Conservation (phyloP, 345 rosid genomes). For the Murraya koenigii region DNA sequence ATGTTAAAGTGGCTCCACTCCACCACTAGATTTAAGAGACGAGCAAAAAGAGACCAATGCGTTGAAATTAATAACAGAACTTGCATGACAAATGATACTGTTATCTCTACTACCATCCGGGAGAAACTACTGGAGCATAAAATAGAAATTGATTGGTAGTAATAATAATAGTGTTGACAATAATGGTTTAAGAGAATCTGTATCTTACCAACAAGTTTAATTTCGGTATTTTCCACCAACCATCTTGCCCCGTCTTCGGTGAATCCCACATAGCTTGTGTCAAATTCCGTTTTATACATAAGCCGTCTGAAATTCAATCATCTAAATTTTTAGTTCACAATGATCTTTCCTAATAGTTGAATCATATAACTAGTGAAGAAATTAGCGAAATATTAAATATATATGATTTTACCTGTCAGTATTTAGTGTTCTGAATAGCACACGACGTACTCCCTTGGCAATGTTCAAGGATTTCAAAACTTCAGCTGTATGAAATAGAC, state of each 20-base stretch:
- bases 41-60: too few relatives aligned
- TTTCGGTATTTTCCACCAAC: conserved; percentile 90
- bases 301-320: conserved; percentile 52
- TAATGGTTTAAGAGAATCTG: background rate
- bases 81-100: too few relatives aligned
- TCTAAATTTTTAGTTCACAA: background rate
- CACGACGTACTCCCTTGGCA: conserved; percentile 58
- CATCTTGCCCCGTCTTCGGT: conserved; percentile 81
- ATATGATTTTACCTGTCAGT: conserved; percentile 52
- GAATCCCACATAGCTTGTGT: conserved; percentile 82
- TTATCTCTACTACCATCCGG: too few relatives aligned
- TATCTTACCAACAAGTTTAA: conserved; percentile 73
- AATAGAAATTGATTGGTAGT: too few relatives aligned
- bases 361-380: background rate
- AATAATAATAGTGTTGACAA: too few relatives aligned
- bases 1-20: too few relatives aligned
- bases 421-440: conserved; percentile 60
- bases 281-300: conserved; percentile 63
- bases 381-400: background rate
- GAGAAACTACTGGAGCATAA: too few relatives aligned
- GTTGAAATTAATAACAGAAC: too few relatives aligned
- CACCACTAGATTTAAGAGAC: too few relatives aligned
- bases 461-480: conserved; percentile 56
- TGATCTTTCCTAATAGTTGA: background rate
- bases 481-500: conserved; percentile 37